Percentiles rank a stretch among this genome's conserved stretches.
Conservation (phyloP, 164 flowering plant species). For the Cinnamomum chago region DNA sequence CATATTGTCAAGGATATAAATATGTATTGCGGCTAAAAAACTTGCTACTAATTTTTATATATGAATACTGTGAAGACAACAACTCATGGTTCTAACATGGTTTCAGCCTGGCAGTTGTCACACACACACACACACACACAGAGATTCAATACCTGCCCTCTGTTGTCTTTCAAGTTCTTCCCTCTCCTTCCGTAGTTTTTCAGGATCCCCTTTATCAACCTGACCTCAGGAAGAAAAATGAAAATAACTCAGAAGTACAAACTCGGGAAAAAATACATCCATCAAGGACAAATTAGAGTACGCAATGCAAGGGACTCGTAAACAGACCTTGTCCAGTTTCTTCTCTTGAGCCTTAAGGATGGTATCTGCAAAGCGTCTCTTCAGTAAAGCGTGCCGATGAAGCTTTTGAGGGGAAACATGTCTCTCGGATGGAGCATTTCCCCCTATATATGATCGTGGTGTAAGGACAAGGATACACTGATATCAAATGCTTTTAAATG, state of each 20-base stretch:
- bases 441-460: slow-evolving; percentile 55
- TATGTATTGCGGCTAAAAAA: too few relatives aligned
- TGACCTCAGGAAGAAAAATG: slow-evolving; percentile 22
- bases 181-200: slow-evolving; percentile 59
- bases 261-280: slow-evolving; percentile 1
- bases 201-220: slow-evolving; percentile 72
- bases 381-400: slow-evolving; percentile 73
- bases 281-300: background rate
- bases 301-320: background rate
- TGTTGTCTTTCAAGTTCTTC: slow-evolving; percentile 67
- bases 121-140: too few relatives aligned
- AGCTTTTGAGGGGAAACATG: slow-evolving; percentile 83
- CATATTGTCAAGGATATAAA: too few relatives aligned
- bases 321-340: slow-evolving; percentile 57
- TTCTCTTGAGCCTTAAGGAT: slow-evolving; percentile 83
- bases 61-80: too few relatives aligned
- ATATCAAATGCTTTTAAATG: slow-evolving; percentile 18
- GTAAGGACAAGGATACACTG: slow-evolving; percentile 35
- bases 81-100: too few relatives aligned
- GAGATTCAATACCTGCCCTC: slow-evolving; percentile 49
- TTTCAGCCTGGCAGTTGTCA: too few relatives aligned
- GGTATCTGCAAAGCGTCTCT: slow-evolving; percentile 88
- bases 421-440: slow-evolving; percentile 64
- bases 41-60: too few relatives aligned
- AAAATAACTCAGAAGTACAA: slow-evolving; percentile 9